Conservation (phyloP, 805 yeast species). For the Priceomyces castillae region DNA sequence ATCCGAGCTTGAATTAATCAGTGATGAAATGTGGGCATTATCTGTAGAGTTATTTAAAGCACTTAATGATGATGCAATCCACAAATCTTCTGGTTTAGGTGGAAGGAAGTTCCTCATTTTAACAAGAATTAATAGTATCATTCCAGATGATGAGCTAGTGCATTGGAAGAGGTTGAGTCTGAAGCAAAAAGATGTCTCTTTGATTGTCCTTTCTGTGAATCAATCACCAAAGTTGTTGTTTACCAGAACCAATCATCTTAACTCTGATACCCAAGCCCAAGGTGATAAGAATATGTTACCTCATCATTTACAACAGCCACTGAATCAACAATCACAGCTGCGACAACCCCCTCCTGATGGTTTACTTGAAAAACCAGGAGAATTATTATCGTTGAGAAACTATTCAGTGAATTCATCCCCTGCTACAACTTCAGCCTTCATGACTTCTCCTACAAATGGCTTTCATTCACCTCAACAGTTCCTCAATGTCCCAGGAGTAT, state of each 20-base stretch:
- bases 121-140: conserved; percentile 67
- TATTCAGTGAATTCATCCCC: conserved; percentile 24
- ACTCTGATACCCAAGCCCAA: not conserved
- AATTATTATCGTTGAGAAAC: conserved; percentile 6
- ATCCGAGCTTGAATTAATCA: conserved; percentile 44
- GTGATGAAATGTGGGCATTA: conserved; percentile 64
- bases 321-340: not conserved
- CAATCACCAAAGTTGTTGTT: conserved; percentile 49
- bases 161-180: conserved; percentile 76
- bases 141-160: conserved; percentile 77
- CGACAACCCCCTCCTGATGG: conserved; percentile 4
- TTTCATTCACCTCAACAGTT: conserved; percentile 40
- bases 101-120: conserved; percentile 63
- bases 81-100: conserved; percentile 32
- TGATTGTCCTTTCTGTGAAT: conserved; percentile 70
- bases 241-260: not conserved
- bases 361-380: conserved; percentile 1
- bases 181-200: conserved; percentile 51
- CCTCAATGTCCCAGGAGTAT: conserved; percentile 29
- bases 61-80: conserved; percentile 32
- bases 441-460: conserved; percentile 29
- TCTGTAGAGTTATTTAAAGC: conserved; percentile 46
- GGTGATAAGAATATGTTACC: not conserved
- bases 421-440: conserved; percentile 17
- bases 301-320: not conserved